Conservation (phyloP, 2,329 filamentous ascomycete species). For the Fusarium armeniacum region DNA sequence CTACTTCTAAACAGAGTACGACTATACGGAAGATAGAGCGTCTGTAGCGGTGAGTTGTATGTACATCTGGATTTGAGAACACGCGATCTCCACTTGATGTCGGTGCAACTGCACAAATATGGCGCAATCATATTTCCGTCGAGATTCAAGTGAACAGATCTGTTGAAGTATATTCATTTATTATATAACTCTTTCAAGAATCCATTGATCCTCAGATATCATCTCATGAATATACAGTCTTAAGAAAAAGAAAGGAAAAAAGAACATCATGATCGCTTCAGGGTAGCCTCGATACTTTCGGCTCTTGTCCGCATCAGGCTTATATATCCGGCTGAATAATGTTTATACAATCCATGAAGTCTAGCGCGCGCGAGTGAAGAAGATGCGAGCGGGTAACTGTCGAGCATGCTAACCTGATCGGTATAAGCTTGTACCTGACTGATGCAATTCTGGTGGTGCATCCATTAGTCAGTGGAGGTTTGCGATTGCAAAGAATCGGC, state of each 20-base stretch:
- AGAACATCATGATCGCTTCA: not conserved
- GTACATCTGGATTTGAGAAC: not conserved
- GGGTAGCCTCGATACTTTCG: not conserved
- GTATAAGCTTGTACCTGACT: constrained; percentile 4
- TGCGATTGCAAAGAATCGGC: constrained; percentile 26
- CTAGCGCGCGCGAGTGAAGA: constrained; percentile 21
- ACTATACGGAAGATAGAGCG: too few species aligned
- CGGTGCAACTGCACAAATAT: not conserved
- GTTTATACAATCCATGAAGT: not conserved
- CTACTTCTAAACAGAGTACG: not conserved
- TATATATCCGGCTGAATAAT: constrained; percentile 20
- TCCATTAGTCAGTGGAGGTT: constrained; percentile 34
- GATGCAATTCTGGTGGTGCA: constrained; percentile 21
- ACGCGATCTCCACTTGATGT: not conserved
- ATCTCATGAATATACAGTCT: not conserved
- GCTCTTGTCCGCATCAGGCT: not conserved
- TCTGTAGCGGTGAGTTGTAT: not conserved
- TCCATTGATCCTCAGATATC: too few species aligned
- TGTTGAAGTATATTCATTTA: too few species aligned
- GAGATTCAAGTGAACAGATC: not conserved
- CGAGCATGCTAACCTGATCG: constrained; percentile 2
- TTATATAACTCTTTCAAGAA: too few species aligned
- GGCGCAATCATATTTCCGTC: not conserved
- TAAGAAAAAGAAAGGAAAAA: not conserved
- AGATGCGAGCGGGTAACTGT: constrained; percentile 5